These are phyloP conservation scores for Mariannaea elegans DNA, from an alignment of 2,329 filamentous ascomycete species.

Conservation along the genomic window DNA sequence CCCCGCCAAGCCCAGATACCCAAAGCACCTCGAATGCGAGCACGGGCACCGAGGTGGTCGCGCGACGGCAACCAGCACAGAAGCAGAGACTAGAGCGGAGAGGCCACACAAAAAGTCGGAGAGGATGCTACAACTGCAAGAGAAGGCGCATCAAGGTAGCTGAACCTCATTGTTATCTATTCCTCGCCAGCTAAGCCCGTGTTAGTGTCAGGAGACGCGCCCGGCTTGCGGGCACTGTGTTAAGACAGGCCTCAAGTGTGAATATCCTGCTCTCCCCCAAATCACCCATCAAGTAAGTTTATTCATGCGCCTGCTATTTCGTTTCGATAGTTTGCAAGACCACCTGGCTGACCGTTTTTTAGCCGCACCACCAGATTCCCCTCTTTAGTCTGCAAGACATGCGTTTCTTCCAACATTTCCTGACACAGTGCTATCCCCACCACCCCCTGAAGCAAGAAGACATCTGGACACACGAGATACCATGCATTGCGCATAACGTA, in stretches of 20 bases:
- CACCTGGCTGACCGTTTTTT: conserved; percentile 6
- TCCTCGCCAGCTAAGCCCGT: conserved; percentile 21
- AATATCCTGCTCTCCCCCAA: conserved; percentile 64
- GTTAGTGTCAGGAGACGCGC: conserved; percentile 70
- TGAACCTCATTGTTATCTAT: background rate
- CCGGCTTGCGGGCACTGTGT: conserved; percentile 71
- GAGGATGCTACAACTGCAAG: conserved; percentile 75
- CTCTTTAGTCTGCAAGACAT: conserved; percentile 71
- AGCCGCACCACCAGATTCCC: conserved; percentile 67
- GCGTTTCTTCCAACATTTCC: conserved; percentile 75
- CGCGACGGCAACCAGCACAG: conserved; percentile 25
- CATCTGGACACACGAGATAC: conserved; percentile 73
- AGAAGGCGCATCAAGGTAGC: conserved; percentile 69
- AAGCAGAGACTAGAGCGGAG: conserved; percentile 59
- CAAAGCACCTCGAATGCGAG: conserved; percentile 34
- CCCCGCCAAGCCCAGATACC: conserved; percentile 43
- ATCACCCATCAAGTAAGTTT: conserved; percentile 59
- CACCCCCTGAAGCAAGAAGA: conserved; percentile 71
- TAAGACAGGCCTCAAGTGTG: conserved; percentile 69
- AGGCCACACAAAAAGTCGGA: conserved; percentile 72
- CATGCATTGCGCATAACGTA: conserved; percentile 73
- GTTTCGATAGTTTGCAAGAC: background rate
- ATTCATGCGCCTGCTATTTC: background rate
- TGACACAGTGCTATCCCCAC: conserved; percentile 69
- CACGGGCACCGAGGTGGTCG: conserved; percentile 23